Evolutionary conservation across 495 filamentous ascomycete genomes (phyloP), one percentile per base, ranked within the genome.

Genomic region (Neurospora discreta): DNA sequence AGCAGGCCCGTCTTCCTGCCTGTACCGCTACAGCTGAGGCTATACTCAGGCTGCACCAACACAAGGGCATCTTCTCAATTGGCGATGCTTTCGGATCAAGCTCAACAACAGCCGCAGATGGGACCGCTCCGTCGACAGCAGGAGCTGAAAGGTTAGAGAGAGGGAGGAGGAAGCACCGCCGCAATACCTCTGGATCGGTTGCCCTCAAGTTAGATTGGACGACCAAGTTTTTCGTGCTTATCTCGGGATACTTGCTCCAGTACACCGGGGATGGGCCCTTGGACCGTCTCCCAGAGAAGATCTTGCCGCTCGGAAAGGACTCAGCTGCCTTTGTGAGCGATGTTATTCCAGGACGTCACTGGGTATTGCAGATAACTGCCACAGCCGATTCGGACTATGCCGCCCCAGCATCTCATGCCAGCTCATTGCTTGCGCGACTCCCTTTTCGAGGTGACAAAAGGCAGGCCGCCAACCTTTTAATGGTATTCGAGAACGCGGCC

Each of bases 261-360:
- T 99, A 98, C 80, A 78, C 92, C 11, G 93, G 90, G 11, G 88
- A 92, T 20, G 96, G 95, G 4, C 83, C 89, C 43, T 90, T 89
- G 77, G 91, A 97, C 77, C 86, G 95, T 67, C 76, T 93, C 0
- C 95, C 95, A 0, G 95, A 99, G 81, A 94, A 92, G 81, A 87
- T 95, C 75, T 82, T 98, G 75, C 90, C 91, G 42, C 83, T 99
- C 36, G 91, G 91, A 2, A 91, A 90, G 72, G 88, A 93, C 20
- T 97, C 95, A 7, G 93, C 93, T 15, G 95, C 95, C 23, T 99
- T 97, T 83, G 95, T 92, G 0, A 97, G 90, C 75, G 95, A 99
- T 80, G 88, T 91, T 3, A 95, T 99, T 73, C 93, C 94, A 0
- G 95, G 95, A 33, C 91, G 90, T 73, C 95, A 95, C 74, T 97